Conservation (phyloP, 495 filamentous ascomycete species). For the Talaromyces ruber region DNA sequence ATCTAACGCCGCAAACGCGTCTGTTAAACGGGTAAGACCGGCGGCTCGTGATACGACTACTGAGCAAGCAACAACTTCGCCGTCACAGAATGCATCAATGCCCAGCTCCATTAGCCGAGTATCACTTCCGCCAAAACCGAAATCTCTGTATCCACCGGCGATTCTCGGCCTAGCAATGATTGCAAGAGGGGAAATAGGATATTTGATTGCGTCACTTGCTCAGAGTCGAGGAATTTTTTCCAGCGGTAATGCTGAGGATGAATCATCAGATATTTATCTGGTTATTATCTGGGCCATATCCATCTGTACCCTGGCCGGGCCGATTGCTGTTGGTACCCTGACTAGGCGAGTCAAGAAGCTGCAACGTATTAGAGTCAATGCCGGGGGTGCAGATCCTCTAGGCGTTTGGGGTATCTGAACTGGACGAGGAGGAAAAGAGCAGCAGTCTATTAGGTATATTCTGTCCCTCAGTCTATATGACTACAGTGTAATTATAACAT, state of each 20-base stretch:
- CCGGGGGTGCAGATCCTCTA: slow-evolving; percentile 21
- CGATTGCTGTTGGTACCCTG: slow-evolving; percentile 55
- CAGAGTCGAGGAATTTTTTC: slow-evolving; percentile 50
- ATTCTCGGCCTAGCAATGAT: slow-evolving; percentile 61
- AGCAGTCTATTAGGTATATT: not conserved
- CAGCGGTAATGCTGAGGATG: not conserved
- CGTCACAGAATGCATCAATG: not conserved
- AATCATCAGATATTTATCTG: slow-evolving; percentile 45
- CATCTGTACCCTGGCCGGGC: slow-evolving; percentile 66
- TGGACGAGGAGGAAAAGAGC: not conserved
- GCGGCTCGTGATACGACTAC: not conserved
- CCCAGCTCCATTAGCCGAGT: not conserved
- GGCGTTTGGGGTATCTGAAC: slow-evolving; percentile 23
- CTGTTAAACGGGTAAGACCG: not conserved
- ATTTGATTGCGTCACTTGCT: slow-evolving; percentile 64
- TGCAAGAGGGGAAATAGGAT: slow-evolving; percentile 71
- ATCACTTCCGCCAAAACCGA: slow-evolving; percentile 27
- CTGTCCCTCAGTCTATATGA: not conserved
- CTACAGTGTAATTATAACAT: not conserved
- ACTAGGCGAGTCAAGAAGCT: slow-evolving; percentile 39
- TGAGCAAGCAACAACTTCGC: not conserved
- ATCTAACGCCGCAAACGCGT: not conserved
- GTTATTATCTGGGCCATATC: slow-evolving; percentile 69
- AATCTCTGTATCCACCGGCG: slow-evolving; percentile 49
- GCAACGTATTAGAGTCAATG: slow-evolving; percentile 15